A percentile compares a stretch with the other conserved stretches of the same genome.
Conservation (phyloP, 2,329 filamentous ascomycete genomes). For the Alternaria consortialis region DNA sequence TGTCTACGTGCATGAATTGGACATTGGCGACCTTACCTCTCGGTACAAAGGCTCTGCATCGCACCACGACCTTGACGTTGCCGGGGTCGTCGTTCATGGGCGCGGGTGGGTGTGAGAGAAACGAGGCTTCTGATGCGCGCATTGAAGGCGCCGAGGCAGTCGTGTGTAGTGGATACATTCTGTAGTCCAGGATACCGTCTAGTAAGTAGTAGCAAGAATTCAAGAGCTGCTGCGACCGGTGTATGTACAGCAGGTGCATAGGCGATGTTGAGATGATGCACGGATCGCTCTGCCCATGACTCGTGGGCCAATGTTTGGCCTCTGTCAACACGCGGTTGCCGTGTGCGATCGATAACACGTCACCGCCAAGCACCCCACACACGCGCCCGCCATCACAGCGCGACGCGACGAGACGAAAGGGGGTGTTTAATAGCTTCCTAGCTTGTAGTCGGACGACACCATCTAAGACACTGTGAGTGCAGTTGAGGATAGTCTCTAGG, state of each 20-base stretch:
- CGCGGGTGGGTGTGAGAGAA: constrained; percentile 38
- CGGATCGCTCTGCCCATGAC: constrained; percentile 34
- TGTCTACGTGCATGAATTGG: constrained; percentile 1
- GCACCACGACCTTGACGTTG: constrained; percentile 62
- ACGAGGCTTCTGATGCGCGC: constrained; percentile 50
- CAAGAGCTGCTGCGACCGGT: constrained; percentile 36
- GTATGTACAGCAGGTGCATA: constrained; percentile 46
- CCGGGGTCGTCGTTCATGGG: constrained; percentile 54
- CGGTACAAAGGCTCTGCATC: constrained; percentile 58
- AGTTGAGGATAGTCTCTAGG: background rate
- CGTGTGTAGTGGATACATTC: constrained; percentile 45
- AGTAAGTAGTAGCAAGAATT: constrained; percentile 35
- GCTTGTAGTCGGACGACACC: background rate
- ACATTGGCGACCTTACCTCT: constrained; percentile 48
- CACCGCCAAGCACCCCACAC: constrained; percentile 36
- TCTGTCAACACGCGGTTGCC: constrained; percentile 44
- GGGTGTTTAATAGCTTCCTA: background rate
- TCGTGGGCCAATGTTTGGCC: constrained; percentile 24
- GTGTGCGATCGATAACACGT: constrained; percentile 35
- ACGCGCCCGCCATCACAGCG: constrained; percentile 23
- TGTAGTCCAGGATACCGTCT: constrained; percentile 36
- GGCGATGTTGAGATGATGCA: constrained; percentile 25
- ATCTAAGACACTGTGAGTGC: background rate
- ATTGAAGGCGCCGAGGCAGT: constrained; percentile 57
- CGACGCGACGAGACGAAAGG: constrained; percentile 24